Evolutionary conservation across 2,329 filamentous ascomycete species (phyloP).

Genomic region (Arthrinium phaeospermum): DNA sequence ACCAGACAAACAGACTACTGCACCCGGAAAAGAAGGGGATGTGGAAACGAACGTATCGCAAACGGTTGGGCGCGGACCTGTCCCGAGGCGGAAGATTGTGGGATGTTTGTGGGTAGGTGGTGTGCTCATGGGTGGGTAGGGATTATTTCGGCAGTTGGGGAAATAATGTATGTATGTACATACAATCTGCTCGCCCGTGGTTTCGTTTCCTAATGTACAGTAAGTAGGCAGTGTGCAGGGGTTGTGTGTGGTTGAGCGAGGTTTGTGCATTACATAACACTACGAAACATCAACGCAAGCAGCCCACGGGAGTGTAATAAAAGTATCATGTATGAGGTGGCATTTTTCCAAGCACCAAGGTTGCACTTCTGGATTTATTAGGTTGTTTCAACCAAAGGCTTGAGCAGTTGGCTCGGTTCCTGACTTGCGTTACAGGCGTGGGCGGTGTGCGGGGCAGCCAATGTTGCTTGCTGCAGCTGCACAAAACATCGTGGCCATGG

Average conservation of each 20-base stretch:
- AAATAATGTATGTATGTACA: background rate
- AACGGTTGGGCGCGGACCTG: slow-evolving; percentile 4
- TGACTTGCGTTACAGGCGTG: background rate
- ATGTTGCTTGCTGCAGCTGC: background rate
- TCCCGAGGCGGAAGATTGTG: slow-evolving; percentile 17
- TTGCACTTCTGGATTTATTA: background rate
- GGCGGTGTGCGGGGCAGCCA: background rate
- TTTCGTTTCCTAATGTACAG: background rate
- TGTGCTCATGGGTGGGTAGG: slow-evolving; percentile 3
- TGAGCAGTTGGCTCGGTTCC: too few species aligned
- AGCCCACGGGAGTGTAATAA: background rate
- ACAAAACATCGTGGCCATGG: slow-evolving; percentile 8
- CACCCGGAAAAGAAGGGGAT: background rate
- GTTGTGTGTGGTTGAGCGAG: background rate
- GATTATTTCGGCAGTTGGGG: slow-evolving; percentile 14
- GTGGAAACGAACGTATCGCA: background rate
- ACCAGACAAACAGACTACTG: slow-evolving; percentile 1
- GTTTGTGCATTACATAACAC: background rate
- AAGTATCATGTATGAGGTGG: background rate
- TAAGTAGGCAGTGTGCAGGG: background rate
- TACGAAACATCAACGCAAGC: background rate
- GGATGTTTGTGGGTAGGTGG: slow-evolving; percentile 16
- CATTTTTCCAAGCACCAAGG: background rate
- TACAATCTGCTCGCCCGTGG: slow-evolving; percentile 27
- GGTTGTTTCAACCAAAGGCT: slow-evolving; percentile 3